Conservation (phyloP, 2,329 filamentous ascomycete species). For the Diaporthe sp. region DNA sequence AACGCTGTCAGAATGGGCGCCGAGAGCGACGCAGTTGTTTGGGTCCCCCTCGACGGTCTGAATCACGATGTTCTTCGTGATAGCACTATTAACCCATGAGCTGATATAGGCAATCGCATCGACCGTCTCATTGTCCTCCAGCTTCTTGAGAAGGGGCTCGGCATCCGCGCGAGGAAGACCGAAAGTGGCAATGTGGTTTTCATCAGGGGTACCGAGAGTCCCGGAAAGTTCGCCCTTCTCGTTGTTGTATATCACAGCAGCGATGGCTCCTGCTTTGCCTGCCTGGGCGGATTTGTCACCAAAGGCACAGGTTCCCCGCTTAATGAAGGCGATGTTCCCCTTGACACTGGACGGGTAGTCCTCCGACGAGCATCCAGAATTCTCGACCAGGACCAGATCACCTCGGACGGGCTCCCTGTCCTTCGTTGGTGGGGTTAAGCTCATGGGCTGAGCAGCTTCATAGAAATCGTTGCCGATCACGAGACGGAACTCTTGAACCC, state of each 20-base stretch:
- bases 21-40: slow-evolving; percentile 75
- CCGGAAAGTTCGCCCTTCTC: slow-evolving; percentile 73
- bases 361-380: slow-evolving; percentile 72
- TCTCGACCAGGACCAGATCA: slow-evolving; percentile 70
- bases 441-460: slow-evolving; percentile 68
- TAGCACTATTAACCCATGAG: slow-evolving; percentile 65
- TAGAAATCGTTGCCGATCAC: slow-evolving; percentile 67
- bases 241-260: slow-evolving; percentile 82
- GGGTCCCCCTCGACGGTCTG: slow-evolving; percentile 72
- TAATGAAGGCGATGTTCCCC: slow-evolving; percentile 78
- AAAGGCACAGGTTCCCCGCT: slow-evolving; percentile 79
- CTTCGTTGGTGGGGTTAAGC: slow-evolving; percentile 76
- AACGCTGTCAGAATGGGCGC: slow-evolving; percentile 75
- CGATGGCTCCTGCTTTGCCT: slow-evolving; percentile 77
- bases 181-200: slow-evolving; percentile 76
- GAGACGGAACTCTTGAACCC: slow-evolving; percentile 70
- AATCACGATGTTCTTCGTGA: slow-evolving; percentile 72
- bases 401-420: slow-evolving; percentile 71
- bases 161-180: slow-evolving; percentile 74
- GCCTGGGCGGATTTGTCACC: slow-evolving; percentile 78
- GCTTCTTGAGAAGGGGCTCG: slow-evolving; percentile 64
- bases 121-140: slow-evolving; percentile 65
- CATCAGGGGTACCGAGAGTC: slow-evolving; percentile 74
- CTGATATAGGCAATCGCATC: slow-evolving; percentile 72
- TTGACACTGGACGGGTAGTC: slow-evolving; percentile 73